Conservation (phyloP, 768 basidiomycete genomes). For the Sporobolomyces phaffii region DNA sequence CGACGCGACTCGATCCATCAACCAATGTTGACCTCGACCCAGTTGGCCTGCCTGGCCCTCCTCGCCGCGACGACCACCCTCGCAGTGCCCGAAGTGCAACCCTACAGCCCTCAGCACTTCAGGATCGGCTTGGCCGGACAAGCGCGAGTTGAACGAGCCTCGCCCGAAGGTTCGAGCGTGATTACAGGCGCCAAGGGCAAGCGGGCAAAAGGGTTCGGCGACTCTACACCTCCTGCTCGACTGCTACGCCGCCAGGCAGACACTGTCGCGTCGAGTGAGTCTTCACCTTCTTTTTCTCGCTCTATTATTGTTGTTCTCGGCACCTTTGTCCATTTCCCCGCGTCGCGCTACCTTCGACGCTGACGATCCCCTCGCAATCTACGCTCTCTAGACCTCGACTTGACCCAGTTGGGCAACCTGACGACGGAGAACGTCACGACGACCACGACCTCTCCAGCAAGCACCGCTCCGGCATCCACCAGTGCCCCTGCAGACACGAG, state of each 20-base stretch:
- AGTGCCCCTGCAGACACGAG: too few relatives aligned
- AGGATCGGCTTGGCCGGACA: not conserved
- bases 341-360: not conserved
- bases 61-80: not conserved
- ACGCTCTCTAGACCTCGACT: too few relatives aligned
- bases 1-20: not conserved
- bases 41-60: not conserved
- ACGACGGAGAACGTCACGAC: not conserved
- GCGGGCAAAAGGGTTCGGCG: slow-evolving; percentile 12
- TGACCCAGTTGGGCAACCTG: too few relatives aligned
- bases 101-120: not conserved
- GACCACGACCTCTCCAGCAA: not conserved
- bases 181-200: not conserved
- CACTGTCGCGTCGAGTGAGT: not conserved
- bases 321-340: too few relatives aligned
- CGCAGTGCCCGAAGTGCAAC: not conserved
- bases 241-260: not conserved
- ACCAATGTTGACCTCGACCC: not conserved
- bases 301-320: too few relatives aligned
- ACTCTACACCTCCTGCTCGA: not conserved
- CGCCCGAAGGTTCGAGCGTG: not conserved
- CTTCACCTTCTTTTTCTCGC: not conserved
- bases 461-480: too few relatives aligned
- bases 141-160: not conserved
- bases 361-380: not conserved